These are phyloP conservation scores for Phytophthora megakarya DNA, from an alignment of 352 stramenopile species.

Conservation along the genomic window DNA sequence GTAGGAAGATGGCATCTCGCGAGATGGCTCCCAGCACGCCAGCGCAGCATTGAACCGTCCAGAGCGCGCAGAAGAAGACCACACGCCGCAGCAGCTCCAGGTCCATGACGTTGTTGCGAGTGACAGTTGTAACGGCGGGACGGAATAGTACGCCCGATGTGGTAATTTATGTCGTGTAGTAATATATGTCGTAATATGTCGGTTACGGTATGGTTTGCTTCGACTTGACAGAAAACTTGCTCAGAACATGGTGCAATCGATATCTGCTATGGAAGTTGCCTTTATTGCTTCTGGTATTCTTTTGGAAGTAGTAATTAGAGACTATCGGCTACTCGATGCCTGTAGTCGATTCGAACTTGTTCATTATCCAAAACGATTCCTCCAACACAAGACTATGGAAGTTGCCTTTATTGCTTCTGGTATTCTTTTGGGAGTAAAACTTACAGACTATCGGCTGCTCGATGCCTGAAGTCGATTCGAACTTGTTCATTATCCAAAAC, in stretches of 20 bases:
- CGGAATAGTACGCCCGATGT: no score
- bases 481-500: conserved; percentile 9
- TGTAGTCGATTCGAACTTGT: background rate
- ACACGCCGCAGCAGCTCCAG: conserved; percentile 56
- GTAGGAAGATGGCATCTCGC: conserved; percentile 83
- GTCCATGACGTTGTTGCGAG: conserved; percentile 17
- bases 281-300: background rate
- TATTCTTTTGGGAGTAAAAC: background rate
- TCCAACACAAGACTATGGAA: background rate
- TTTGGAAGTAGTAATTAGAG: background rate
- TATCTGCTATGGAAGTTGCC: background rate
- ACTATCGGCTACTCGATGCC: background rate
- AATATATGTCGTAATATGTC: no score
- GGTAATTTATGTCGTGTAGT: no score
- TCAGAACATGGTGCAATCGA: no score
- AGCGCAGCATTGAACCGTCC: conserved; percentile 81
- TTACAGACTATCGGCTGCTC: background rate
- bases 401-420: background rate
- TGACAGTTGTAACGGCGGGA: no score
- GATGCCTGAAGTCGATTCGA: background rate
- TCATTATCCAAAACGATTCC: conserved; percentile 7
- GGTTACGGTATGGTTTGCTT: no score
- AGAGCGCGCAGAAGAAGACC: conserved; percentile 82
- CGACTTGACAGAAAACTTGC: no score
- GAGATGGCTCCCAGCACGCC: conserved; percentile 79